Evolutionary conservation across 1,284 basidiomycete species (phyloP), one percentile per base, ranked within the genome.

Genomic region (Heliocybe sulcata): DNA sequence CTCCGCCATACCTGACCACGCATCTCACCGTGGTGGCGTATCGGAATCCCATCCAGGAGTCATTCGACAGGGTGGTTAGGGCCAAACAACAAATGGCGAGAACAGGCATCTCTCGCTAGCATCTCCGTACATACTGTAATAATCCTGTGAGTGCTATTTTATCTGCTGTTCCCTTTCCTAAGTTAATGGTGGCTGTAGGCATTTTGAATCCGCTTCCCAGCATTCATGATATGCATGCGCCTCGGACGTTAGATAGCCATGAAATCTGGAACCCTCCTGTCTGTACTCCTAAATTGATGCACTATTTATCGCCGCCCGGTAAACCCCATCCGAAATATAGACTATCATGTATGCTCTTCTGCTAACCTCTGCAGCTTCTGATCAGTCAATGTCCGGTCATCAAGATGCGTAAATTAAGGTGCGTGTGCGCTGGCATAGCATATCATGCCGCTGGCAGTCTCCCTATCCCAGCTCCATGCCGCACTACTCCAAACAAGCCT

Each of bases 11-110:
- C 64, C 66, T 86, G 57, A 78, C 73, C 59, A 78, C 83, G 54
- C 87, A 90, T 58, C 71, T 87, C 64, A 85, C 83, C 20, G 77
- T 86, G 52, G 70, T 87, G 27, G 71, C 76, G 25, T 76, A 81
- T 65, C 76, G 82, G 51, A 81, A 77, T 54, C 85, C 87, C 20
- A 71, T 90, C 52, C 73, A 77, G 61, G 87, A 88, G 64, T 81
- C 83, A 23, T 83, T 82, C 63, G 85, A 87, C 56, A 77, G 85
- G 53, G 82, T 88, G 35, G 73, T 77, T 58, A 70, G 73, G 54
- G 87, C 82, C 25, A 85, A 80, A 72, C 64, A 65, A 20, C 38
- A 42, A 20, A 42, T 42, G 47, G 47, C 47, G 47, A 14, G 47
- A 25, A 25, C 14, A 49, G 47, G 4, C 47, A 4, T 22, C 8